Conservation (phyloP, 1,284 basidiomycete species). For the Sporisorium reilianum region DNA sequence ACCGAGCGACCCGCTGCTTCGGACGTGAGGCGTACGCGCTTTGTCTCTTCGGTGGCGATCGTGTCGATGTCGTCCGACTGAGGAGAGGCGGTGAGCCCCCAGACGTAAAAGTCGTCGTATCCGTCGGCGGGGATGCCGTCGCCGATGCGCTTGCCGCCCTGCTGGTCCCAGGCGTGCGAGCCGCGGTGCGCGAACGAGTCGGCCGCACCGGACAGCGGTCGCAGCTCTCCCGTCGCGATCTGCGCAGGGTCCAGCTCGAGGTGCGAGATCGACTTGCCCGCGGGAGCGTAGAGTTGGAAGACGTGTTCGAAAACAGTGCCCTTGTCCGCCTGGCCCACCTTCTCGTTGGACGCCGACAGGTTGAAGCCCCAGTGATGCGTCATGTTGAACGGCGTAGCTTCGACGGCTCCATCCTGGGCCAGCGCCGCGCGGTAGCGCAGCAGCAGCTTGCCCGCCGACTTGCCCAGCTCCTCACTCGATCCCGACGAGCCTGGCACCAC, state of each 20-base stretch:
- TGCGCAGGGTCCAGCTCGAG: slow-evolving; percentile 49
- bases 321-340: slow-evolving; percentile 36
- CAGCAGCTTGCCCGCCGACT: slow-evolving; percentile 46
- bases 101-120: slow-evolving; percentile 65
- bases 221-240: slow-evolving; percentile 55
- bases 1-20: slow-evolving; percentile 49
- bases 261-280: slow-evolving; percentile 38
- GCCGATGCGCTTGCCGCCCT: slow-evolving; percentile 40
- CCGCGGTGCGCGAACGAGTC: slow-evolving; percentile 39
- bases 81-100: slow-evolving; percentile 42
- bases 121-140: slow-evolving; percentile 39
- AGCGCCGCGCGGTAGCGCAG: slow-evolving; percentile 61
- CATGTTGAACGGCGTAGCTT: slow-evolving; percentile 64
- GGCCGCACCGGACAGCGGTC: slow-evolving; percentile 5
- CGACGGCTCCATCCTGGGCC: slow-evolving; percentile 26
- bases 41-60: slow-evolving; percentile 35
- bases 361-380: slow-evolving; percentile 69
- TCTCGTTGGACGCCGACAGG: slow-evolving; percentile 41
- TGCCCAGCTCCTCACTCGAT: slow-evolving; percentile 30
- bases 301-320: slow-evolving; percentile 47
- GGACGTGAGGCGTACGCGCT: slow-evolving; percentile 37
- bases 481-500: slow-evolving; percentile 33
- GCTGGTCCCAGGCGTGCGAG: slow-evolving; percentile 47
- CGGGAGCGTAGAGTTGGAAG: slow-evolving; percentile 44
- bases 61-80: slow-evolving; percentile 32